A percentile compares a stretch with the other conserved stretches of the same genome.
Conservation (phyloP, 768 basidiomycete species). For the Tylopilus intermedius region DNA sequence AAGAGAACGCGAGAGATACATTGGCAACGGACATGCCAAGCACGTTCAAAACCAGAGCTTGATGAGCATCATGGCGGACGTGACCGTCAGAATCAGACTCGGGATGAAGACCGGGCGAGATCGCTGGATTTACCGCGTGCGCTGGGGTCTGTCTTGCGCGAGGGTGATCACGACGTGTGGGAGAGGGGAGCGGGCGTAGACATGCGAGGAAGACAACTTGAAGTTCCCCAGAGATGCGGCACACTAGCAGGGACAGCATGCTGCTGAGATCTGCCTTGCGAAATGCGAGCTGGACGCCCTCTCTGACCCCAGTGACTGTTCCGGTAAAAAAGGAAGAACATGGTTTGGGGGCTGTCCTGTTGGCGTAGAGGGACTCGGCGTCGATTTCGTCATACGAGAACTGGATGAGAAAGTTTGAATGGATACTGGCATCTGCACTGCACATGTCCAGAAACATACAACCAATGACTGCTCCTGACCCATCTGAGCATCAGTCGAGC, state of each 20-base stretch:
- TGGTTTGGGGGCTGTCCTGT: background rate
- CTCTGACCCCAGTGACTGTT: conserved; percentile 29
- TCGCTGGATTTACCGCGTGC: conserved; percentile 26
- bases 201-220: background rate
- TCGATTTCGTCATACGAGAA: conserved; percentile 59
- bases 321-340: background rate
- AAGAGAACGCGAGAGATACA: background rate
- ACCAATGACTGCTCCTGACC: too few species aligned
- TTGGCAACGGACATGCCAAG: conserved; percentile 16
- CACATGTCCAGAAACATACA: too few species aligned
- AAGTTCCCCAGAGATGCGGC: background rate
- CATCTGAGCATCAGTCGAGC: too few species aligned
- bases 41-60: conserved; percentile 34
- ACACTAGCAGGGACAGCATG: conserved; percentile 4
- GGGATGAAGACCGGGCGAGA: conserved; percentile 8
- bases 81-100: conserved; percentile 34
- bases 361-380: conserved; percentile 16
- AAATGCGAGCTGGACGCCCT: conserved; percentile 46
- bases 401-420: conserved; percentile 52
- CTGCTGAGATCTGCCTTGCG: conserved; percentile 64
- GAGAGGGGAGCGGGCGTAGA: background rate
- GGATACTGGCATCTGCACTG: background rate
- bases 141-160: conserved; percentile 10
- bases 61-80: conserved; percentile 67
- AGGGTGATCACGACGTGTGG: background rate